Evolutionary conservation across 2,329 filamentous ascomycete species (phyloP), one percentile per base, ranked within the genome.

Genomic region (Trichoderma aggressivum): DNA sequence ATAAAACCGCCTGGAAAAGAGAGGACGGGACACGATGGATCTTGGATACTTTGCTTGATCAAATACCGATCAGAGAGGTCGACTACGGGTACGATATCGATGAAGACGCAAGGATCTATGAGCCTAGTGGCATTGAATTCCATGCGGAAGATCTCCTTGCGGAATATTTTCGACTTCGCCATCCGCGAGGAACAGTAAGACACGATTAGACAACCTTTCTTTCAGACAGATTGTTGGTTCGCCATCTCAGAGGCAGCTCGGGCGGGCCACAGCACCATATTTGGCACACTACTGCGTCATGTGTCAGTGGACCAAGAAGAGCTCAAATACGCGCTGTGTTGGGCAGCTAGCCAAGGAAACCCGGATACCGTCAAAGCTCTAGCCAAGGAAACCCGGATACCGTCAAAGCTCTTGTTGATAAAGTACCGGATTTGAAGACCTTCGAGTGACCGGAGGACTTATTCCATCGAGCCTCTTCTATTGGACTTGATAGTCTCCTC

Each of bases 1-100:
- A 69, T 55, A 62, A 56, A 3, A 64, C 64, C 6, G 70, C 60
- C 3, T 73, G 71, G 71, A 71, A 14, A n/a, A n/a, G 59, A 1
- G n/a, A 50, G 10, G 32, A 28, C 2, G 36, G 24, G n/a, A 7
- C 21, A 2, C 30, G 6, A 24, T 62, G 59, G 59, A 3, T 62
- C 2, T 4, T 7, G 11, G 10, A 28, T 2, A 30, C 6, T 2
- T 14, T 62, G 6, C 47, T 43, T 24, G 0, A 30, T 7, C 14
- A 12, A 5, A 12, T n/a, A 7, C n/a, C 12, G 6, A 47, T n/a
- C 14, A 28, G 34, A n/a, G 5, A 62, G 10, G 24, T 43, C 7
- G 59, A 62, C 30, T 62, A 62, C 24, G 39, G 36, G 7, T 62
- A 62, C 28, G 59, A 62, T 11, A 47, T 62, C 7, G 21, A 47